Conservation (phyloP, 139 green algal species). For the Coccomyxa sp. region DNA sequence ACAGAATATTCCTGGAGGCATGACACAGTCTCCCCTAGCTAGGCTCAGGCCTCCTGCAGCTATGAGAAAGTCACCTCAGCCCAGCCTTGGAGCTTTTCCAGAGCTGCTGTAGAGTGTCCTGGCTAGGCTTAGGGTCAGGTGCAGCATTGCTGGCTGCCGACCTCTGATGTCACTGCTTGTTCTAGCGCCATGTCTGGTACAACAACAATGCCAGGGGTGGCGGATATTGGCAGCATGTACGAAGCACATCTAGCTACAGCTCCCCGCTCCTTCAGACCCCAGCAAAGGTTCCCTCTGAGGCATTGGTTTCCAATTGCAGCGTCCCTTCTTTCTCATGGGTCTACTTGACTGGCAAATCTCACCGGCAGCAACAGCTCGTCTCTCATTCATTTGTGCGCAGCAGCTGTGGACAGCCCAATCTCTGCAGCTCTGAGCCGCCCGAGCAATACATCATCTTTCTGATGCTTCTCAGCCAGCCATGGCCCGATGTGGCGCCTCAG, state of each 20-base stretch:
- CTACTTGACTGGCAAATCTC: neutral
- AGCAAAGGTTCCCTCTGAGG: neutral
- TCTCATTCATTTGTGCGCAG: neutral
- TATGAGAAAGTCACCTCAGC: too few relatives aligned
- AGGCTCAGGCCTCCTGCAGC: too few relatives aligned
- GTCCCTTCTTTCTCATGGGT: neutral
- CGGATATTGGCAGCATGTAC: too few relatives aligned
- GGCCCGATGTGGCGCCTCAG: slow-evolving; percentile 45
- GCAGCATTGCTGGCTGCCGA: too few relatives aligned
- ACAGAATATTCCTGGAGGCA: too few relatives aligned
- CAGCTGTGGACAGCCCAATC: slow-evolving; percentile 10
- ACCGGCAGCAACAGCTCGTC: neutral
- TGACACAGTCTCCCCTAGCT: too few relatives aligned
- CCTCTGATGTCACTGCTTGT: too few relatives aligned
- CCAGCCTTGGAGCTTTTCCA: too few relatives aligned
- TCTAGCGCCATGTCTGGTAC: too few relatives aligned
- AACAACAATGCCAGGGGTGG: too few relatives aligned
- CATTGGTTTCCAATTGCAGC: neutral
- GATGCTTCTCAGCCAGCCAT: slow-evolving; percentile 39
- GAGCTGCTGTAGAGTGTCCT: too few relatives aligned
- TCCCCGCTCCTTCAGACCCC: neutral
- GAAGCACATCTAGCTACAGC: neutral
- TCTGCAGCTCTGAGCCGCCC: slow-evolving; percentile 23
- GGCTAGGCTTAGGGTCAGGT: too few relatives aligned
- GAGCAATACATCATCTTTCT: slow-evolving; percentile 31